Percentiles rank a stretch among this genome's conserved stretches.
Evolutionary conservation across 2,329 filamentous ascomycete genomes (phyloP).

Genomic region (Zymoseptoria pseudotritici): DNA sequence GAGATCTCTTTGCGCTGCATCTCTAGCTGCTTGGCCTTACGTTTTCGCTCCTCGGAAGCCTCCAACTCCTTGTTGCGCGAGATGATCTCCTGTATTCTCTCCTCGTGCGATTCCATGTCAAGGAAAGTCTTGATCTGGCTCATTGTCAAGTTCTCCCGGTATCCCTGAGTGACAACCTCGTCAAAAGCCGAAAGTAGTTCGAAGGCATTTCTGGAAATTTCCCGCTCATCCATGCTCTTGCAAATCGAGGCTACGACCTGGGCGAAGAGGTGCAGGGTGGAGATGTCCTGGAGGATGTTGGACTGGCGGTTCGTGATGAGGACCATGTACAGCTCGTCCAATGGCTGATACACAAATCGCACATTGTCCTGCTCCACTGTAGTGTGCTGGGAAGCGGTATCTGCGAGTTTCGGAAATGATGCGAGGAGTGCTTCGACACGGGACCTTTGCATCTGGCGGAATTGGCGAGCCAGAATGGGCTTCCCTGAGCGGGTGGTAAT

Average conservation of each 20-base stretch:
- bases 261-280: conserved; percentile 93
- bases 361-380: conserved; percentile 99
- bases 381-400: conserved; percentile 93
- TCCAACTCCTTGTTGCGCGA: conserved; percentile 96
- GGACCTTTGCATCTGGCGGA: conserved; percentile 94
- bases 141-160: conserved; percentile 91
- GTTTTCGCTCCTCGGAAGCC: conserved; percentile 94
- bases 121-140: conserved; percentile 98
- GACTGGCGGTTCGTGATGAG: conserved; percentile 99
- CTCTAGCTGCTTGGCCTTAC: conserved; percentile 96
- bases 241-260: conserved; percentile 96
- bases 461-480: conserved; percentile 94
- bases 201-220: conserved; percentile 91
- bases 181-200: conserved; percentile 95
- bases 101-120: conserved; percentile 98
- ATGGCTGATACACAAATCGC: conserved; percentile 96
- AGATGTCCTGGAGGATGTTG: conserved; percentile 98
- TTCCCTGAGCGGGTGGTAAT: conserved; percentile 98
- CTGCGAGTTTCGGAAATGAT: conserved; percentile 94
- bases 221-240: conserved; percentile 89
- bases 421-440: conserved; percentile 94
- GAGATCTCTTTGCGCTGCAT: conserved; percentile 97
- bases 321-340: conserved; percentile 99
- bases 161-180: conserved; percentile 90
- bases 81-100: conserved; percentile 97